Evolutionary conservation across 2,329 filamentous ascomycete species (phyloP), one percentile per base, ranked within the genome.

Genomic region (Periconia digitata): DNA sequence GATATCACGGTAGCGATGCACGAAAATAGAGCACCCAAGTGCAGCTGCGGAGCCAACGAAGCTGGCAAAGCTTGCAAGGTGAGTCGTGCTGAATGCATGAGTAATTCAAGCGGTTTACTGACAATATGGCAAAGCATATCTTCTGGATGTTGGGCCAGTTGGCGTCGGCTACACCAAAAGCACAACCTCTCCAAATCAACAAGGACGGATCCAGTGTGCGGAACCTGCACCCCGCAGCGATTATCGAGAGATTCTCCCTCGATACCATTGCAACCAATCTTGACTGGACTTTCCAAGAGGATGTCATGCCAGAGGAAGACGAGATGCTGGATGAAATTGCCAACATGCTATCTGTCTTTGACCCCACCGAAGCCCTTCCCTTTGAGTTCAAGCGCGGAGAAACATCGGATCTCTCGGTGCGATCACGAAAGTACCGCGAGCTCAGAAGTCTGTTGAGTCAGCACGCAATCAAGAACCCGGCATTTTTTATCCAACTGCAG

Each of bases 111-210:
- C 10, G 13, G 7, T 32, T 16, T 16, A 27, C 44, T 48, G 16
- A 50, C 48, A 3, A 23, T 24, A 15, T n/a, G 22, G 10, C 24
- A 32, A 13, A 72, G 70, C 70, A 72, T 36, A 70, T 72, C 18
- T 72, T 68, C 44, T 72, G 69, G 69, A 59, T 72, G 4, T 55
- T 63, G 6, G 67, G 71, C 41, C 66, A 71, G 42, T 50, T 72
- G 21, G 52, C 65, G 17, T 60, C 62, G 13, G 60, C 59, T 15
- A 54, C 52, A 1, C 56, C 62, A 6, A 58, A 60, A 20, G 51
- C 60, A 6, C 54, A 64, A 24, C 59, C 63, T n/a, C 45, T 69
- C 16, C 58, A 64, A 13, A 49, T 70, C 15, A 62, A 62, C 6
- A 50, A 51, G 22, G 67, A 72, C 45, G 69, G 69, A n/a, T 64